Conservation (phyloP, 148 eudicot genomes). For the Camellia granthamiana region DNA sequence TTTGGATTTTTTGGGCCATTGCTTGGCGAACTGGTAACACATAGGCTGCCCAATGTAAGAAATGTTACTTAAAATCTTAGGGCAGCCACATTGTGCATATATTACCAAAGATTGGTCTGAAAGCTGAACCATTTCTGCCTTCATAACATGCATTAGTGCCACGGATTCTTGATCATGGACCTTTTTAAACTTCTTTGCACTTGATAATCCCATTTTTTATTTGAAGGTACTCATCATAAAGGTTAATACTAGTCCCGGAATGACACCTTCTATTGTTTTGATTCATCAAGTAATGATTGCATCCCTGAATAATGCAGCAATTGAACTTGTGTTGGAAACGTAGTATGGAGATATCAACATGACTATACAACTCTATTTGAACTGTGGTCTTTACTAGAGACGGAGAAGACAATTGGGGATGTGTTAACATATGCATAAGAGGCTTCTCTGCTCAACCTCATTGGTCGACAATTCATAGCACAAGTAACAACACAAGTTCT, state of each 20-base stretch:
- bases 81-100: background rate
- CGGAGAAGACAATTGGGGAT: too few species aligned
- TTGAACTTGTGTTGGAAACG: too few species aligned
- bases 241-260: conserved; percentile 92
- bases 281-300: conserved; percentile 74
- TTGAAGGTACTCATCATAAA: conserved; percentile 80
- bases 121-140: background rate
- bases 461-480: too few species aligned
- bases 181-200: background rate
- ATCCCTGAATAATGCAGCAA: background rate
- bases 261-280: conserved; percentile 93
- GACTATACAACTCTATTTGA: background rate
- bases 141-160: background rate
- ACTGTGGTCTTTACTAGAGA: too few species aligned
- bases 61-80: background rate
- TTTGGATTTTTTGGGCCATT: conserved; percentile 1
- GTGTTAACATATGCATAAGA: too few species aligned
- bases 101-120: background rate
- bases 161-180: background rate
- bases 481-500: too few species aligned
- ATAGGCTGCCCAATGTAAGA: background rate
- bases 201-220: background rate
- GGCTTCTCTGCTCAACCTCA: too few species aligned
- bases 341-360: conserved; percentile 3
- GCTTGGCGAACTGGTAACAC: background rate